Evolutionary conservation across 305 asterid genomes (phyloP), one percentile per base, ranked within the genome.

Genomic region (Fraxinus sp.): DNA sequence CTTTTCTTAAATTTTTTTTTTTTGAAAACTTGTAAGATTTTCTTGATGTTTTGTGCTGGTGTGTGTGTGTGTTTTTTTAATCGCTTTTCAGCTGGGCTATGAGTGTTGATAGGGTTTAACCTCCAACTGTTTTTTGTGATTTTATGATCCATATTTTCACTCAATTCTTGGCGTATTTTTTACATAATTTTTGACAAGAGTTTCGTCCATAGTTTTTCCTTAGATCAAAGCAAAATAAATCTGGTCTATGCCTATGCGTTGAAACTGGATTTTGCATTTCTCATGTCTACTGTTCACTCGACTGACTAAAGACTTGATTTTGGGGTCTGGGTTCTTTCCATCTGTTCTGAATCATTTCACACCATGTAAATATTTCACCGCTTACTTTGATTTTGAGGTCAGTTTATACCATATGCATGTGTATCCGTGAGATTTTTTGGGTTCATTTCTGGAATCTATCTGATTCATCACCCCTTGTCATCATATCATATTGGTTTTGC

Each of bases 211-310:
- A 37, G 79, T 76, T 81, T 81, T 80, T 75, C 55, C 81, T 82
- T 79, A 33, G 77, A 28, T 76, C 82, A 81, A 83, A 85, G 57
- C 80, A 80, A 88, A 86, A 76, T 78, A 86, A 88, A 90, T 90
- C 90, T 86, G 90, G 86, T 84, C 32, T 28, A 28, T 28, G 32
- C 32, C 72, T 79, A 6, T 84, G 82, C 28, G 74, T 57, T 70
- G 79, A 49, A 66, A 62, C 80, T 75, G 72, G 86, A 78, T 78
- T 77, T 88, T 76, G 81, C 77, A 62, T 30, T 76, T 87, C 74
- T 79, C 52, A 14, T 78, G 74, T 70, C 79, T 80, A 87, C 93
- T 87, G 90, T 91, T 88, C 89, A 91, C 82, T 84, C 76, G 83
- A 81, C 86, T 70, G 82, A 85, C 85, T 81, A 76, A 80, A 86